A percentile compares a stretch with the other conserved stretches of the same genome.
Conservation (phyloP, 306 rosid genomes). For the Prunus padus region DNA sequence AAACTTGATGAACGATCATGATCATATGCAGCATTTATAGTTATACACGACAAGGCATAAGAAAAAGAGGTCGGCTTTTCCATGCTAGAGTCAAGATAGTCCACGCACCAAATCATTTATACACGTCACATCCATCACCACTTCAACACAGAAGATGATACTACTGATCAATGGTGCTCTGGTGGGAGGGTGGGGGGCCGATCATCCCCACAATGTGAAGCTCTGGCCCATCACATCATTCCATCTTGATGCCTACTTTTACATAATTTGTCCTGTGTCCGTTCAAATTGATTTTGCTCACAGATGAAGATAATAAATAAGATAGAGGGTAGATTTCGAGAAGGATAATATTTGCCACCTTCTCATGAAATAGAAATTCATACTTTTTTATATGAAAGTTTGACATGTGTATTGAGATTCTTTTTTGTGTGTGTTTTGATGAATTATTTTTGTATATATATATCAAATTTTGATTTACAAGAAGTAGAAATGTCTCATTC, state of each 20-base stretch:
- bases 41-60: background rate
- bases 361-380: too few species aligned
- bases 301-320: background rate
- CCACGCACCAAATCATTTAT: constrained; percentile 52
- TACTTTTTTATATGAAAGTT: too few species aligned
- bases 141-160: constrained; percentile 27
- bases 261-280: too few species aligned
- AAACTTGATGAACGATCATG: too few species aligned
- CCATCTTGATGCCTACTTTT: background rate
- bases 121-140: constrained; percentile 41
- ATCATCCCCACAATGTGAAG: background rate
- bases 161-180: background rate
- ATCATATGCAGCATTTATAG: too few species aligned
- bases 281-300: background rate
- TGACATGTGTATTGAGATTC: too few species aligned
- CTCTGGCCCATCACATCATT: constrained; percentile 9
- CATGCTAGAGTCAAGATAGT: constrained; percentile 1
- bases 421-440: too few species aligned
- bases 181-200: background rate
- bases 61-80: constrained; percentile 1
- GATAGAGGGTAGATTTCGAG: too few species aligned
- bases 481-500: too few species aligned
- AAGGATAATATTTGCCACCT: too few species aligned
- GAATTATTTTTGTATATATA: too few species aligned
- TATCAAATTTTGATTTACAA: too few species aligned